Conservation (phyloP, 768 basidiomycete genomes). For the Auricularia sp. region DNA sequence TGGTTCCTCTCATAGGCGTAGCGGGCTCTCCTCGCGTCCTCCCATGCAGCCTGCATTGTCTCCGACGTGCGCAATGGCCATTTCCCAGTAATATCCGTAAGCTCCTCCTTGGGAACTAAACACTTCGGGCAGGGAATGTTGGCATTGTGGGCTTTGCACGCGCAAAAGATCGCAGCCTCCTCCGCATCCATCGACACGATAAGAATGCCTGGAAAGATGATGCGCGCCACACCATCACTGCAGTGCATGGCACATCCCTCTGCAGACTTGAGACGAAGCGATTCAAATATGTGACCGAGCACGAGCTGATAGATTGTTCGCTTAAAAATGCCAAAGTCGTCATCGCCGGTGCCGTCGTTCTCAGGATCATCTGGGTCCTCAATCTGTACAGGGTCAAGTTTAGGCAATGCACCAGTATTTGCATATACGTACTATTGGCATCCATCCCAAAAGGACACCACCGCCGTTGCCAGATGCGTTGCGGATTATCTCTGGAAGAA, state of each 20-base stretch:
- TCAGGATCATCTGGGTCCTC: constrained; percentile 18
- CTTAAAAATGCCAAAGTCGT: constrained; percentile 20
- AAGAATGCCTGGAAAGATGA: constrained; percentile 21
- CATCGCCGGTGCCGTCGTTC: constrained; percentile 11
- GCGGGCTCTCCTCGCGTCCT: constrained; percentile 6
- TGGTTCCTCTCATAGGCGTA: constrained; percentile 11
- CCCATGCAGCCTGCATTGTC: constrained; percentile 13
- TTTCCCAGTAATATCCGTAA: constrained; percentile 11
- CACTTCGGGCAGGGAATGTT: constrained; percentile 23
- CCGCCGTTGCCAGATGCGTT: constrained; percentile 27
- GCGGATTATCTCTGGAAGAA: constrained; percentile 18
- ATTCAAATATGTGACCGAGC: constrained; percentile 13
- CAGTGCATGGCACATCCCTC: constrained; percentile 16
- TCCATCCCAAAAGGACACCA: constrained; percentile 20
- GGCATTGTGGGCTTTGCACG: constrained; percentile 16
- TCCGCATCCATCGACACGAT: constrained; percentile 23
- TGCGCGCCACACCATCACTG: constrained; percentile 12
- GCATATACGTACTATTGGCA: constrained; percentile 16
- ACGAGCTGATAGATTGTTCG: constrained; percentile 21
- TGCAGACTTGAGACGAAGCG: constrained; percentile 13
- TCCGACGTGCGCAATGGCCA: constrained; percentile 13
- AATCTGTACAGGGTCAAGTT: constrained; percentile 10
- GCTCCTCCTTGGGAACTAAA: constrained; percentile 14
- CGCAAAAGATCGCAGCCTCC: constrained; percentile 20
- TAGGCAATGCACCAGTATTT: background rate